Base-by-base conservation (phyloP, 2,329 filamentous ascomycete genomes). In the Drechslerella coelobrocha region DNA sequence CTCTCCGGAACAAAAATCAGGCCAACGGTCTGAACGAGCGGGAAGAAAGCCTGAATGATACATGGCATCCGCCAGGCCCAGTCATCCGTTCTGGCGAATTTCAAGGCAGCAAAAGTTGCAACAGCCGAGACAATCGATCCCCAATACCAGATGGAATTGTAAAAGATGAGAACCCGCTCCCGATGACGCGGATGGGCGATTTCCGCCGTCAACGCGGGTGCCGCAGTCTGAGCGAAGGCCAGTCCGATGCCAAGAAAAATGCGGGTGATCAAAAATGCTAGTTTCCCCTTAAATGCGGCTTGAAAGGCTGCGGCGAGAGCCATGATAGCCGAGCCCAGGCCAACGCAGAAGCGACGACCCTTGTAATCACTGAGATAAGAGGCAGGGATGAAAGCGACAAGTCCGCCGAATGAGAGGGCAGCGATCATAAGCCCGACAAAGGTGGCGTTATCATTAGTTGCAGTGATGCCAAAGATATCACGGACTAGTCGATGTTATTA, bases 91-190 rank as follows among this genome's bases (percentile, higher is more conserved):
- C 5, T 10, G 12, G 27, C 14, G 23, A 21, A 26, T 19, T 27
- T 34, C 26, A 61, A 48, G 0, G 19, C 19, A 7, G 21, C 29
- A 7, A 34, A 51, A 8, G 39, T 19, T 0, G 41, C n/a, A 5
- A 54, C 8, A 3, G 63, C 48, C 1, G 55, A 50, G 7, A 61
- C 17, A 1, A 56, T 21, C 6, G 55, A 41, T 12, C 63, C 63
- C 9, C 60, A 23, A 43, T 68, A 68, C 63, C 63, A 68, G 56
- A 56, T 29, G 3, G 29, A 50, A 17, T 68, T 68, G 37, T 68
- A 68, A 17, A 45, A 39, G 4, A 68, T 57, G 4, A 31, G 41
- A 24, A 61, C 48, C 2, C 14, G 9, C 10, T 55, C 43, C 29
- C 55, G 41, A 0, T 68, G 23, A 21, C 50, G 21, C 12, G 63